Base-by-base conservation (phyloP, 441 rosid species). In the Mallotus japonicus region DNA sequence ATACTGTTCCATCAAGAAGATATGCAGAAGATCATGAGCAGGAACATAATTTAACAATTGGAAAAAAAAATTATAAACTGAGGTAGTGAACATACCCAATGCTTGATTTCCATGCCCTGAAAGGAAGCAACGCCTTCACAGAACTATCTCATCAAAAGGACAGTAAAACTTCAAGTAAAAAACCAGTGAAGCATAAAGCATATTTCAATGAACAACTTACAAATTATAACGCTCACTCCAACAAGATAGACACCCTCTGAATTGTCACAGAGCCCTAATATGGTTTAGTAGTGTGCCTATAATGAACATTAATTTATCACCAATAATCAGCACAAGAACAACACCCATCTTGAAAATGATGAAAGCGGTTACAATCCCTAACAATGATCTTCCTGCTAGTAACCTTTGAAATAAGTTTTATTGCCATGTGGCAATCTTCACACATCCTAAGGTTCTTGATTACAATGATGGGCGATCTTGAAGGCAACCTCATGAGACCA, bases 371-470 rank as follows among this genome's bases (percentile, higher is more conserved):
- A 67, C 87, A 82, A 78, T 93, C 97, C 84, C 97, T 85, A 68
- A 92, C 87, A 66, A 90, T 86, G 67, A 93, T 86, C 42, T 64
- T 72, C 68, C 93, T 85, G 64, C 78, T 79, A 20, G 85, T 82
- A 56, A 85, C 72, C 77, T 77, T 88, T 0, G 98, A 86, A 77
- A 92, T 86, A 73, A 89, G 85, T 77, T 85, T 90, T 51, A 87
- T 86, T n/a, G 96, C 95, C 68, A 86, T 79, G 83, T 92, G 96
- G 85, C 97, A 94, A 76, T 94, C 97, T 73, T 85, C 92, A 74
- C 97, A 94, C 68, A 92, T 89, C 82, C 97, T 89, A 61, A 90
- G 83, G 80, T 92, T 92, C 82, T 90, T 90, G 63, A 84, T 84
- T 66, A 92, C 88, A 20, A 80, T 72, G 67, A 94, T 80, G 11